Base-by-base conservation (phyloP, 352 stramenopile genomes). In the Aphanomyces invadans region DNA sequence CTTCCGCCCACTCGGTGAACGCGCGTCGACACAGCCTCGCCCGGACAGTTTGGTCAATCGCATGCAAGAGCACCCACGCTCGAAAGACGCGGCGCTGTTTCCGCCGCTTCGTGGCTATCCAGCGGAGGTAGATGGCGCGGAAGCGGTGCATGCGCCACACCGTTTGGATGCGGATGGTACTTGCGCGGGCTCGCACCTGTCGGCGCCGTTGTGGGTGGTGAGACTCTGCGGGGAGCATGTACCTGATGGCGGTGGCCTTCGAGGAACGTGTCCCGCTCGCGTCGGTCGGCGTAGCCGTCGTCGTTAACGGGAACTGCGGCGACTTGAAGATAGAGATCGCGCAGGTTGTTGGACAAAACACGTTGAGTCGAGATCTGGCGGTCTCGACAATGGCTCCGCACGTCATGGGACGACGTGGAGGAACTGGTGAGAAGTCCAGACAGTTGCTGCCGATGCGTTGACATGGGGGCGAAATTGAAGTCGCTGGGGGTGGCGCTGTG, bases 131-230 rank as follows among this genome's bases (percentile, higher is more conserved):
- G 2, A 70, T 68, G 0, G 73, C 73, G 0, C 76, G 76, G 2
- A 59, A 68, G 0, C 60, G 33, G 23, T 73, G 62, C 81, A 89
- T 89, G 12, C 78, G 73, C 79, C 78, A 90, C 0, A 61, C 75
- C 7, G 80, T 67, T 54, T 92, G 83, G 3, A 92, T 71, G 39
- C 71, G 75, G 3, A 45, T 32, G 7, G 76, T 77, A 4, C 60
- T 49, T 9, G 28, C 26, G 5, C 23, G 12, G 11, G 38, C 60
- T 3, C 60, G 60, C 23, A 44, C 42, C 60, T 67, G 38, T 7
- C 4, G 1, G 9, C 21, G 26, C 45, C 3, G 1, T 49, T 11
- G 4, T 26, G 10, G n/a, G 5, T 2, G 29, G 55, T 15, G 12
- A 65, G 17, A 29, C 29, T 21, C 4, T 9, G 17, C 2, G 28